Percentiles rank a stretch among this genome's conserved stretches.
These are phyloP conservation scores for Citrullus amarus DNA, from an alignment of 306 rosid species.

Conservation along the genomic window DNA sequence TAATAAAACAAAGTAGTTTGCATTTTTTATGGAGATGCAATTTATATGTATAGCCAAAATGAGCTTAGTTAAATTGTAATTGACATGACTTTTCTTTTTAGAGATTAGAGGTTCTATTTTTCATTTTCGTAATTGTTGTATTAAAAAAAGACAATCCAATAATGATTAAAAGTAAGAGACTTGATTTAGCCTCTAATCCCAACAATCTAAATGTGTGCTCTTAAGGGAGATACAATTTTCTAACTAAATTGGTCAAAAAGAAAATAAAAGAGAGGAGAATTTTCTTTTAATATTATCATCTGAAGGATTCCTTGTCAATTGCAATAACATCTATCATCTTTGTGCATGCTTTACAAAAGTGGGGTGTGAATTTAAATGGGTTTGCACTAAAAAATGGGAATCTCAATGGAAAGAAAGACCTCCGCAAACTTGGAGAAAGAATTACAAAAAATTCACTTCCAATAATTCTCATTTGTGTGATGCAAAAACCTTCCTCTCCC, in stretches of 20 bases:
- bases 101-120: no score
- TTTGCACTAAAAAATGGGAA: slow-evolving; percentile 3
- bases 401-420: neutral
- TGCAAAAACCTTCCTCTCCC: neutral
- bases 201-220: no score
- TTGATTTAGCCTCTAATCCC: no score
- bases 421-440: neutral
- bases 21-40: no score
- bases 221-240: neutral
- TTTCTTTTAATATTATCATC: neutral
- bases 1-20: no score
- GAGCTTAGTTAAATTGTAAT: no score
- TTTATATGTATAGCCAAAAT: no score
- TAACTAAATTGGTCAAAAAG: neutral
- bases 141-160: no score
- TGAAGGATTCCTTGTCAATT: neutral
- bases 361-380: neutral
- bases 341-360: neutral
- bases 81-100: no score
- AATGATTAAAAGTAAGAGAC: no score
- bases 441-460: neutral
- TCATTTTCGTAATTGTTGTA: no score
- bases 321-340: neutral
- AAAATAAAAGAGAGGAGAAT: neutral
- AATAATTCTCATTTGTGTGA: neutral